Conservation (phyloP, 2,329 filamentous ascomycete genomes). For the Colletotrichum gloeosporioides region DNA sequence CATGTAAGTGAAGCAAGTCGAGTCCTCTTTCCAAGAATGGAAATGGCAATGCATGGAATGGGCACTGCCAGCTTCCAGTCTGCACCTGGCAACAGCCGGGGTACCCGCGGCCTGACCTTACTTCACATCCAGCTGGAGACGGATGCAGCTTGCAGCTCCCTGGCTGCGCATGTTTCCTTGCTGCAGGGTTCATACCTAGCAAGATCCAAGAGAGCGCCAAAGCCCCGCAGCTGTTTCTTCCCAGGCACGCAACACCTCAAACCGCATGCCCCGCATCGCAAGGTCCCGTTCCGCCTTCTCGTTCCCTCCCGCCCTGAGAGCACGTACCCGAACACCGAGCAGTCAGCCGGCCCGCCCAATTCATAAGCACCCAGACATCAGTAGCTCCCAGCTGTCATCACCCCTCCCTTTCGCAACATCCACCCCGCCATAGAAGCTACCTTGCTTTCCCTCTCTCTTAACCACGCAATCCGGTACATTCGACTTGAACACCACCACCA, state of each 20-base stretch:
- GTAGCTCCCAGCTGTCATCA: not conserved
- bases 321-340: not conserved
- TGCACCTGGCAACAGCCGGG: not conserved
- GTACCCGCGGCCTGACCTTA: too few relatives aligned
- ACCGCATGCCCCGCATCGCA: constrained; percentile 19
- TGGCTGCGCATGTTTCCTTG: not conserved
- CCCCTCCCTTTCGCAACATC: not conserved
- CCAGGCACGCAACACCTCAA: constrained; percentile 8
- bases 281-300: not conserved
- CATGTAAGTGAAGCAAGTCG: not conserved
- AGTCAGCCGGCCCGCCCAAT: not conserved
- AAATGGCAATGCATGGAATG: not conserved
- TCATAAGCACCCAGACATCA: not conserved
- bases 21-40: not conserved
- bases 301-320: not conserved
- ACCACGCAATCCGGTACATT: not conserved
- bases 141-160: not conserved
- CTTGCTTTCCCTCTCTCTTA: not conserved
- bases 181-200: constrained; percentile 3
- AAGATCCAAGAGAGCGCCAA: not conserved
- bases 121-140: not conserved
- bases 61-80: not conserved
- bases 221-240: constrained; percentile 4
- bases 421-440: not conserved
- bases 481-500: not conserved